Evolutionary conservation across 208 protist genomes (phyloP), one percentile per base, ranked within the genome.

Genomic region (Wallacemonas sp.): DNA sequence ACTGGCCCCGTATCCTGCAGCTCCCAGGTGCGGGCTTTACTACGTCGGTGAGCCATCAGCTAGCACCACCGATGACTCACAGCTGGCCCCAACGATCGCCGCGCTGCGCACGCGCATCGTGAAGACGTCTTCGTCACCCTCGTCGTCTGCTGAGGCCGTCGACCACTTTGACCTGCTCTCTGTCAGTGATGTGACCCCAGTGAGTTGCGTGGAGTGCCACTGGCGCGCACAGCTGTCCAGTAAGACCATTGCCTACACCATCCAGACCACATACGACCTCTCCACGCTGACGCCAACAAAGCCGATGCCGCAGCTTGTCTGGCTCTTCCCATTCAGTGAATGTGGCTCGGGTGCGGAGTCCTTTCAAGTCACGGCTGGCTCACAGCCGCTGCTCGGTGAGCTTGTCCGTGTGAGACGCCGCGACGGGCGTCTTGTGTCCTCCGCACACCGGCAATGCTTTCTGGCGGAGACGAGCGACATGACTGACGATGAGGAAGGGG

Each of bases 281-380:
- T 24, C 24, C 1, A 34, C 59, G 53, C 29, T 34, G 54, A 12
- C 24, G 48, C 34, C 24, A 62, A 0, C 24, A 1, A n/a, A n/a
- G 0, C 5, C 50, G 30, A 10, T 13, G 4, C 26, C 66, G 32
- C 68, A 63, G 68, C 63, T 85, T 45, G 70, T 61, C 33, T 79
- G 88, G 27, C 70, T 87, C 48, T 92, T 92, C 33, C 86, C 86
- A 19, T 68, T 92, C 44, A 92, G 82, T 54, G 82, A 79, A 54
- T 89, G 82, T 45, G 71, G 68, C 1, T 60, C 65, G 8, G 41
- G 71, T 10, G 61, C 81, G 32, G 70, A 78, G 39, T 77, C 61
- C 29, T 36, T 92, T 33, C 53, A 63, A 2, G 75, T 79, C 0
- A 67, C 46, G 26, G 57, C 85, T 1, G 81, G 79, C 21, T 60